Base-by-base conservation (phyloP, 2,329 filamentous ascomycete genomes). In the Verticillium dahliae region DNA sequence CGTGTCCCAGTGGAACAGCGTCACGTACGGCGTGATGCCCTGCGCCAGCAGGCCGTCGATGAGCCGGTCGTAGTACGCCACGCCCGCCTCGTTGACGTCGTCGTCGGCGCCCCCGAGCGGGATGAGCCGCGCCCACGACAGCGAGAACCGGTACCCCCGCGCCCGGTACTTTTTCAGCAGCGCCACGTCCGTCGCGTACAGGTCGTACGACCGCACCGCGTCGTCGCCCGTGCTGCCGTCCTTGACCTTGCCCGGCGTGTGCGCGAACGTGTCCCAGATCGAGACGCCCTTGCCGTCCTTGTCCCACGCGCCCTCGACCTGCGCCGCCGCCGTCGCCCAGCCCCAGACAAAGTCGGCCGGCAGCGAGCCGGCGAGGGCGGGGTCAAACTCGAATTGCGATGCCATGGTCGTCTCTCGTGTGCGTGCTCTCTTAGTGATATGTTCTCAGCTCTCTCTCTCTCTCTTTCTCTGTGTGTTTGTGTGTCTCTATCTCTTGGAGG, bases 1-100 rank as follows among this genome's bases (percentile, higher is more conserved):
- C 10, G 95, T 81, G 76, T 96, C 92, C 91, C 92, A 96, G 76
- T 96, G 92, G 75, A 90, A 91, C 15, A 96, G 80, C 3, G 92
- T 96, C 69, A 96, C 84, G 73, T 95, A 87, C 1, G 92, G 92
- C 27, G 81, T 85, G 69, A 96, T 95, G 62, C 88, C 90, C 5
- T 88, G 90, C 3, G 82, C 90, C 55, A 90, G 81, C 57, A 96
- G 81, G 70, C 91, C 89, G 71, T 95, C 89, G 54, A 92, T 86
- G 65, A 96, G 88, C 69, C 88, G 86, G 71, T 87, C 80, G 74
- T 96, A 96, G 78, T 91, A 89, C 67, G 89, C 84, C 50, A 96
- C 75, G 34, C 91, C 92, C 61, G 85, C 83, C 69, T 90, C 81
- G 78, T 96, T 96, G 75, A 96, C 72, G 22, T 91, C 89, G 73